Conservation (phyloP, 2,329 filamentous ascomycete genomes). For the Pyrenophora teres region DNA sequence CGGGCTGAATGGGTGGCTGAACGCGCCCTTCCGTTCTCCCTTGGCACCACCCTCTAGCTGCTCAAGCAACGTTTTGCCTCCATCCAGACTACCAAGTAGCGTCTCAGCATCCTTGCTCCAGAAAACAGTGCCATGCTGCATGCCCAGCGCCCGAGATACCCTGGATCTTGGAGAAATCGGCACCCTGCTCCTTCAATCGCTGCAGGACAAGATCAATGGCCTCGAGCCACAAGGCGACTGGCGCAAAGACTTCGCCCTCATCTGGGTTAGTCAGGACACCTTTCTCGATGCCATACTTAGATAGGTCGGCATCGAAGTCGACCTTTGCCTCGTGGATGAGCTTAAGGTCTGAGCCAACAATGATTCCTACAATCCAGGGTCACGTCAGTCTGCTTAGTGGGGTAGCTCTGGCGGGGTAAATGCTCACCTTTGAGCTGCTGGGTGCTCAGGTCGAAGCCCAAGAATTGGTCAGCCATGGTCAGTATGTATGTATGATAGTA, state of each 20-base stretch:
- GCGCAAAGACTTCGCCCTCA: slow-evolving; percentile 89
- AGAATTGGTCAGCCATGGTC: slow-evolving; percentile 64
- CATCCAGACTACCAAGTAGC: slow-evolving; percentile 65
- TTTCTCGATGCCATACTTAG: slow-evolving; percentile 72
- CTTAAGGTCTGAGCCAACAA: slow-evolving; percentile 80
- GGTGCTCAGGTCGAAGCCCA: slow-evolving; percentile 95
- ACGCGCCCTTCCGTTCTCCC: slow-evolving; percentile 58
- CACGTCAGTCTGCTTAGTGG: slow-evolving; percentile 33
- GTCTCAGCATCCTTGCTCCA: slow-evolving; percentile 75
- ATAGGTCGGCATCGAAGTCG: slow-evolving; percentile 90
- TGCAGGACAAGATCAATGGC: slow-evolving; percentile 83
- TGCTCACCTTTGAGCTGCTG: slow-evolving; percentile 86
- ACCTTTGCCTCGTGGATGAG: slow-evolving; percentile 86
- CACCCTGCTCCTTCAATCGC: slow-evolving; percentile 69
- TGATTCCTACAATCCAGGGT: slow-evolving; percentile 64
- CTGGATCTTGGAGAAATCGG: slow-evolving; percentile 74
- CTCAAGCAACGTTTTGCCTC: slow-evolving; percentile 66
- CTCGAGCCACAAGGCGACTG: slow-evolving; percentile 93
- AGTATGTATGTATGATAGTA: neutral
- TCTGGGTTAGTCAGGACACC: slow-evolving; percentile 81
- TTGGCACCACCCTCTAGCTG: slow-evolving; percentile 62
- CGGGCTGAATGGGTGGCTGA: slow-evolving; percentile 85
- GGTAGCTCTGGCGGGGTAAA: slow-evolving; percentile 35
- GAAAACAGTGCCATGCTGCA: slow-evolving; percentile 98
- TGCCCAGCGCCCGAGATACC: slow-evolving; percentile 91